Base-by-base conservation (phyloP, 257 asterid genomes). In the Solanum bulbocastanum region DNA sequence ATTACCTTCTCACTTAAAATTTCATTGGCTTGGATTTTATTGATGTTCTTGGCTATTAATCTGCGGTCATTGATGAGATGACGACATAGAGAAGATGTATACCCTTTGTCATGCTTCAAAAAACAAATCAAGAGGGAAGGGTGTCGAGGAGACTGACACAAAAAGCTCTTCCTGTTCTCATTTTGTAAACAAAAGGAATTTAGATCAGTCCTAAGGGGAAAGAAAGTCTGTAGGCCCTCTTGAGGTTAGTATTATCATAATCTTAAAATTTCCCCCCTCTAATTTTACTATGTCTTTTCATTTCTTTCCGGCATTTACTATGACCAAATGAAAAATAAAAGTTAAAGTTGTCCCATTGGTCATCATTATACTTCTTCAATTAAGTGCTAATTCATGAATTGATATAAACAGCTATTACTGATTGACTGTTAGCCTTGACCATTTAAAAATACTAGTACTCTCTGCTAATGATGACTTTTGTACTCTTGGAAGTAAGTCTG, bases 401-500 rank as follows among this genome's bases (percentile, higher is more conserved):
- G 85, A 10, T 49, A 81, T 49, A 46, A 18, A 46, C 18, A 81
- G 11, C 69, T 18, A 81, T 52, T 49, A 16, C 44, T 49, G 20
- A 49, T 32, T 87, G 69, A 74, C 35, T 78, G 88, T 62, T 84
- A 68, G 89, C 93, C 98, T 94, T 94, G 90, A 93, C 91, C 86
- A 10, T 84, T 5, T 82, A 87, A 88, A 88, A 87, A 71, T 88
- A 33, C 85, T 88, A 96, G 99, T 93, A 95, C 69, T 92, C 95
- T 87, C 44, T 92, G 60, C 92, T 96, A 42, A 87, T 84, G 83
- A 90, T 93, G 79, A 52, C 92, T 74, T 94, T 96, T 84, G 76
- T 95, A 88, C 92, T 95, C 69, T 71, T 91, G 89, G 99, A 96
- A 94, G 90, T 65, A 71, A 84, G 94, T 87, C 88, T 96, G 89